These are phyloP conservation scores for Thelonectria rubi DNA, from an alignment of 2,329 filamentous ascomycete species.

Conservation along the genomic window DNA sequence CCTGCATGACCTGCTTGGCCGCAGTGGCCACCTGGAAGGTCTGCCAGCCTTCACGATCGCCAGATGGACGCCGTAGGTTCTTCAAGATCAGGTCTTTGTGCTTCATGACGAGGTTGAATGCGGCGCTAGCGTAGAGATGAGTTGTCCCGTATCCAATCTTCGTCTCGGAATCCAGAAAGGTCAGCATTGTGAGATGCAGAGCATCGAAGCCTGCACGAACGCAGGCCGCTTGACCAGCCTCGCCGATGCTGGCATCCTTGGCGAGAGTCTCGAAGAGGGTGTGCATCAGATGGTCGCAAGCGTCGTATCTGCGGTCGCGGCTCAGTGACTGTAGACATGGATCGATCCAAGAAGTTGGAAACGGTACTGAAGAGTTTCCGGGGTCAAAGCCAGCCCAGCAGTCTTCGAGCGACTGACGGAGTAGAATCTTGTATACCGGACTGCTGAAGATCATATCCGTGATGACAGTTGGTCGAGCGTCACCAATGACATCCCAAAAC, in stretches of 20 bases:
- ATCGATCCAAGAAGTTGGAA: slow-evolving; percentile 80
- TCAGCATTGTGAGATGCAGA: slow-evolving; percentile 64
- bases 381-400: slow-evolving; percentile 54
- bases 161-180: slow-evolving; percentile 60
- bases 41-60: slow-evolving; percentile 48
- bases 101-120: slow-evolving; percentile 71
- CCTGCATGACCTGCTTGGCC: slow-evolving; percentile 59
- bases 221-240: slow-evolving; percentile 67
- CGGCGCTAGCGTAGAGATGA: slow-evolving; percentile 69
- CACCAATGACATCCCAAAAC: slow-evolving; percentile 89
- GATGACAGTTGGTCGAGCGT: slow-evolving; percentile 80
- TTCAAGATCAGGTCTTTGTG: slow-evolving; percentile 67
- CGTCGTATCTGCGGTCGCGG: slow-evolving; percentile 77
- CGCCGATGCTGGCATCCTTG: slow-evolving; percentile 62
- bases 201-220: slow-evolving; percentile 71
- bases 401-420: slow-evolving; percentile 66
- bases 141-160: slow-evolving; percentile 60
- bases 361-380: slow-evolving; percentile 59
- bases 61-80: slow-evolving; percentile 44
- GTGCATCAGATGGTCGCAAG: slow-evolving; percentile 80
- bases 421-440: slow-evolving; percentile 68
- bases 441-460: slow-evolving; percentile 86
- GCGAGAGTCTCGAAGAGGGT: slow-evolving; percentile 75
- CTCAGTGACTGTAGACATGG: slow-evolving; percentile 82
- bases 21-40: slow-evolving; percentile 54